These are phyloP conservation scores for Macroventuria anomochaeta DNA, from an alignment of 2,329 filamentous ascomycete genomes.

Conservation along the genomic window DNA sequence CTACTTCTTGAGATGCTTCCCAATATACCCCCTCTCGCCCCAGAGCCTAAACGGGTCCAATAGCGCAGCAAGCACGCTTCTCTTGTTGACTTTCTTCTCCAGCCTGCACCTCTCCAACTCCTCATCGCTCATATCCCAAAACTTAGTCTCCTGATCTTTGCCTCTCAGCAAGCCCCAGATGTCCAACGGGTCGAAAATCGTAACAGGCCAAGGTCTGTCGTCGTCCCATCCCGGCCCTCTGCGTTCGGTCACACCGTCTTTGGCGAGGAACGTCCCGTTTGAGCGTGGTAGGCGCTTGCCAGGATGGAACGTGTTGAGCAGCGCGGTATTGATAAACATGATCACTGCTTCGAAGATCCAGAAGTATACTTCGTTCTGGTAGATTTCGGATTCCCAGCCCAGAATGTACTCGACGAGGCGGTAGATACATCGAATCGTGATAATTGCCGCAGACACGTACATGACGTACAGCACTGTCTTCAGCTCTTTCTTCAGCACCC, in stretches of 20 bases:
- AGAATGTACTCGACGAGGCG: constrained; percentile 59
- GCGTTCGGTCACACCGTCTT: constrained; percentile 60
- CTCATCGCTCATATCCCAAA: constrained; percentile 47
- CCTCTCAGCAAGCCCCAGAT: constrained; percentile 41
- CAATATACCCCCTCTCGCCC: constrained; percentile 39
- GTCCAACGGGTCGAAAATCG: constrained; percentile 47
- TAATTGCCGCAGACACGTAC: constrained; percentile 57
- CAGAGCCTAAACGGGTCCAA: constrained; percentile 43
- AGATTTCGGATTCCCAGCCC: constrained; percentile 45
- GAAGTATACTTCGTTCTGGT: constrained; percentile 59
- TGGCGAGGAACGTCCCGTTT: constrained; percentile 58
- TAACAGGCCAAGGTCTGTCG: constrained; percentile 53
- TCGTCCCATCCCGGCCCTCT: constrained; percentile 59
- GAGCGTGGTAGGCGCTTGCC: constrained; percentile 57
- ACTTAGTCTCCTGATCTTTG: constrained; percentile 44
- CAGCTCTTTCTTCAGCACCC: constrained; percentile 54
- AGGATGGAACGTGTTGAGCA: constrained; percentile 61
- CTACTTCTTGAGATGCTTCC: constrained; percentile 27
- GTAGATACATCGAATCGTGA: constrained; percentile 59
- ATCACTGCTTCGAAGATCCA: constrained; percentile 62
- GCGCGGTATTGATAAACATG: constrained; percentile 59
- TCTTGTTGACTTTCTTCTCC: constrained; percentile 37
- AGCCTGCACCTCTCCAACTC: constrained; percentile 36
- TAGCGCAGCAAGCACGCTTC: constrained; percentile 24
- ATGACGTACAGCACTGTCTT: constrained; percentile 54